Conservation (phyloP, 1,284 basidiomycete genomes). For the Puccinia polysora region DNA sequence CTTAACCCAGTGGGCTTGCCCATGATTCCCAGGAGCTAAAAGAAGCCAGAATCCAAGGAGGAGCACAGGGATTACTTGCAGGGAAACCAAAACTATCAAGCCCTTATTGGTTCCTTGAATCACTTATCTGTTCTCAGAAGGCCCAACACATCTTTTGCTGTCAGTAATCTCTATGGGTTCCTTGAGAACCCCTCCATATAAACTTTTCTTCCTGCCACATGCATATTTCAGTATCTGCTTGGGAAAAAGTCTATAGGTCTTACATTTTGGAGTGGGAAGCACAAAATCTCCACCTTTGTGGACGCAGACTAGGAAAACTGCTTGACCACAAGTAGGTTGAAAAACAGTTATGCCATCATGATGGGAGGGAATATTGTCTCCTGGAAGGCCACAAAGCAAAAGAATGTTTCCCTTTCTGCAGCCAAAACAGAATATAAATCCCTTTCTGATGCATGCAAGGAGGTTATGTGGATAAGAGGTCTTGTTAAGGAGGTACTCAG, state of each 20-base stretch:
- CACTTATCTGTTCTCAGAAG: neutral
- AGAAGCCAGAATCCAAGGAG: neutral
- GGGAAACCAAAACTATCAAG: neutral
- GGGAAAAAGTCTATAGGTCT: neutral
- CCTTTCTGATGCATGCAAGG: neutral
- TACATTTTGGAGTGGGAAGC: neutral
- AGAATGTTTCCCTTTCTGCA: neutral
- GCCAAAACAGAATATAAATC: neutral
- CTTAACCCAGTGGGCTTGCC: neutral
- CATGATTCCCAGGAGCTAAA: neutral
- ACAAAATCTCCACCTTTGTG: neutral
- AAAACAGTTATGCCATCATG: neutral
- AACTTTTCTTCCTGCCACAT: neutral
- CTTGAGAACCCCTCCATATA: neutral
- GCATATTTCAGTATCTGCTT: neutral
- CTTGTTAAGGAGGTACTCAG: neutral
- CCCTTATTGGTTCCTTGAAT: neutral
- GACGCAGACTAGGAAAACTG: neutral
- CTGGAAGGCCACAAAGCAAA: neutral
- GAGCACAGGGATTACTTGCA: neutral
- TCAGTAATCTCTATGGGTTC: neutral
- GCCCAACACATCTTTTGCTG: neutral
- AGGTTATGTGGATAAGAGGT: neutral
- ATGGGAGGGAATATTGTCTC: neutral
- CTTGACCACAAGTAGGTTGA: neutral